These are phyloP conservation scores for Nasturtium officinale DNA, from an alignment of 345 rosid genomes.

Conservation along the genomic window DNA sequence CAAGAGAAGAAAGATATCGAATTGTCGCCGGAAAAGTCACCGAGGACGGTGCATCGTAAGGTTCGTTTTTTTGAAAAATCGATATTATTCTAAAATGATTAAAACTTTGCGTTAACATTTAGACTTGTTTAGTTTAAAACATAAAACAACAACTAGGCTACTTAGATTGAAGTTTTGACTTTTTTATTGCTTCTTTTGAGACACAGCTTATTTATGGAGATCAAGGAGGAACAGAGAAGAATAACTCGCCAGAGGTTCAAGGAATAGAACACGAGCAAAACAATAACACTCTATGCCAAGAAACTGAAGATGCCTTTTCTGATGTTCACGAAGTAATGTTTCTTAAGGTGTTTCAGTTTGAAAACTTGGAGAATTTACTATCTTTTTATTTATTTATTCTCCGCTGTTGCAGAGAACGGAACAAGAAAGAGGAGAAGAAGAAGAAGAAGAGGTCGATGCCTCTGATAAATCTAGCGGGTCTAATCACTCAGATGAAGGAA, in stretches of 20 bases:
- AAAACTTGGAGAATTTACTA: not conserved
- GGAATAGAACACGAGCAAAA: conserved; percentile 18
- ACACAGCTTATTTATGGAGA: conserved; percentile 47
- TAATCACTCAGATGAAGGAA: conserved; percentile 55
- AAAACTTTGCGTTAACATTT: not conserved
- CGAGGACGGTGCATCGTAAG: conserved; percentile 45
- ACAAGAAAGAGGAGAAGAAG: conserved; percentile 40
- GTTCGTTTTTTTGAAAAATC: conserved; percentile 36
- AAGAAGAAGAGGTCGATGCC: conserved; percentile 10
- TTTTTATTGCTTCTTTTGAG: not conserved
- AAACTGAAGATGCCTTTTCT: conserved; percentile 36
- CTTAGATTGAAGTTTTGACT: not conserved
- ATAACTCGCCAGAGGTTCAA: not conserved
- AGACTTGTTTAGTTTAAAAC: not conserved
- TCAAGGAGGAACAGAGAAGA: conserved; percentile 23
- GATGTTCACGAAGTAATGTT: conserved; percentile 29
- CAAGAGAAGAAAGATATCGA: conserved; percentile 35
- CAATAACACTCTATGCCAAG: conserved; percentile 10
- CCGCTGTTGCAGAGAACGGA: conserved; percentile 26
- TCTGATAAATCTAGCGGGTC: conserved; percentile 57
- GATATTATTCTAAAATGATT: not conserved
- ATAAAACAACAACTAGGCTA: not conserved
- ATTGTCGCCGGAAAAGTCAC: conserved; percentile 27
- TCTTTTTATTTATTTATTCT: not conserved
- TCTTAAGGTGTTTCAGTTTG: conserved; percentile 9